These are phyloP conservation scores for Chaetoceros muelleri DNA, from an alignment of 108 stramenopile species.

Conservation along the genomic window DNA sequence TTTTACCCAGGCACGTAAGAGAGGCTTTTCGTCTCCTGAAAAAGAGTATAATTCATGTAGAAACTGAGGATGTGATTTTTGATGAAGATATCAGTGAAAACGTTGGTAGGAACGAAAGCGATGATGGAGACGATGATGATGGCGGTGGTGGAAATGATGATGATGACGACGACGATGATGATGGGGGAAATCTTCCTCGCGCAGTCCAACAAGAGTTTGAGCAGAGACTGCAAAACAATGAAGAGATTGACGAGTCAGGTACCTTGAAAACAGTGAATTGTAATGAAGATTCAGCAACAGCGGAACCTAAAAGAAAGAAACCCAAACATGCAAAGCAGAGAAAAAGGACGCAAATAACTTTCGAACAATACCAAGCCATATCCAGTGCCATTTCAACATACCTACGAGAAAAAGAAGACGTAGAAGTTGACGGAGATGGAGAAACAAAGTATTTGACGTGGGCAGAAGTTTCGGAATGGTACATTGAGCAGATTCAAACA, in stretches of 20 bases:
- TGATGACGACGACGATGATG: constrained; percentile 13
- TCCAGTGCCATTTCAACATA: constrained; percentile 84
- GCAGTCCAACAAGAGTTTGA: constrained; percentile 9
- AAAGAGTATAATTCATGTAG: constrained; percentile 95
- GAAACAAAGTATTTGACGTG: constrained; percentile 49
- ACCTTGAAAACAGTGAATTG: constrained; percentile 10
- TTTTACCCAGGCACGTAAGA: constrained; percentile 79
- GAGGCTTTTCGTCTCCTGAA: constrained; percentile 92
- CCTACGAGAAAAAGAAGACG: constrained; percentile 73
- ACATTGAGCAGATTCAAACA: constrained; percentile 64
- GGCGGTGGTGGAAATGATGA: constrained; percentile 29
- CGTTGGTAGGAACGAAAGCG: constrained; percentile 15
- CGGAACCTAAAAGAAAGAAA: constrained; percentile 5
- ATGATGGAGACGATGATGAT: constrained; percentile 15
- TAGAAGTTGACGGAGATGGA: constrained; percentile 24
- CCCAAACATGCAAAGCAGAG: constrained; percentile 30
- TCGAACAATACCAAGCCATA: constrained; percentile 91
- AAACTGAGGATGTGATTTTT: constrained; percentile 90
- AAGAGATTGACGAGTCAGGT: constrained; percentile 15
- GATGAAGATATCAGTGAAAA: constrained; percentile 30
- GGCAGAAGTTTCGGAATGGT: constrained; percentile 81
- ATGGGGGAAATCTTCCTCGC: neutral
- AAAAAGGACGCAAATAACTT: constrained; percentile 90
- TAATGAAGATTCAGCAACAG: constrained; percentile 8
- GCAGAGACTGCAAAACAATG: constrained; percentile 11